A percentile compares a stretch with the other conserved stretches of the same genome.
Conservation (phyloP, 2,329 filamentous ascomycete species). For the Neonectria sp. region DNA sequence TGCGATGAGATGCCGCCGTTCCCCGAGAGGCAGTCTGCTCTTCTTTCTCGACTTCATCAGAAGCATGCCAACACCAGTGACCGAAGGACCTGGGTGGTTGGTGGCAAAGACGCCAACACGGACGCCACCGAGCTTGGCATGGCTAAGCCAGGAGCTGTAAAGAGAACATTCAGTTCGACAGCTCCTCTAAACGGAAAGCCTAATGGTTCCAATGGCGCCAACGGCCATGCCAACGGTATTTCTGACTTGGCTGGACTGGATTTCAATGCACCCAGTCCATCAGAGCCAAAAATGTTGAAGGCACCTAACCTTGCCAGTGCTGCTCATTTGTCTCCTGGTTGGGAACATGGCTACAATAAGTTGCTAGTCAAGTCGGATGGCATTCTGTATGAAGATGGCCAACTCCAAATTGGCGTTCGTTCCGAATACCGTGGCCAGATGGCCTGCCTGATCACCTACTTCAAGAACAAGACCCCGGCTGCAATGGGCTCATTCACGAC, state of each 20-base stretch:
- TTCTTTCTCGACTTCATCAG: slow-evolving; percentile 93
- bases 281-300: slow-evolving; percentile 72
- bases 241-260: slow-evolving; percentile 88
- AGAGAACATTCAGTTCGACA: slow-evolving; percentile 84
- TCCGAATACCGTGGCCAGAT: slow-evolving; percentile 97
- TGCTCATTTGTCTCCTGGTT: slow-evolving; percentile 92
- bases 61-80: slow-evolving; percentile 95
- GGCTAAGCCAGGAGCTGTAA: slow-evolving; percentile 85
- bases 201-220: slow-evolving; percentile 64
- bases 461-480: slow-evolving; percentile 92
- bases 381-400: slow-evolving; percentile 93
- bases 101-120: slow-evolving; percentile 92
- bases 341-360: slow-evolving; percentile 91
- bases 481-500: slow-evolving; percentile 94
- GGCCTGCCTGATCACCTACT: slow-evolving; percentile 95
- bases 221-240: slow-evolving; percentile 65
- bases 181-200: slow-evolving; percentile 65
- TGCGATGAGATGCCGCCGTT: slow-evolving; percentile 99
- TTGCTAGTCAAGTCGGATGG: slow-evolving; percentile 87
- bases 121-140: slow-evolving; percentile 86
- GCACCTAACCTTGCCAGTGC: slow-evolving; percentile 91
- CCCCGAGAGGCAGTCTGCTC: slow-evolving; percentile 91
- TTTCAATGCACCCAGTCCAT: slow-evolving; percentile 73
- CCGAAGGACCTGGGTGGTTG: slow-evolving; percentile 97
- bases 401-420: slow-evolving; percentile 91